Conservation (phyloP, 2,329 filamentous ascomycete genomes). For the Pleurostoma richardsiae region DNA sequence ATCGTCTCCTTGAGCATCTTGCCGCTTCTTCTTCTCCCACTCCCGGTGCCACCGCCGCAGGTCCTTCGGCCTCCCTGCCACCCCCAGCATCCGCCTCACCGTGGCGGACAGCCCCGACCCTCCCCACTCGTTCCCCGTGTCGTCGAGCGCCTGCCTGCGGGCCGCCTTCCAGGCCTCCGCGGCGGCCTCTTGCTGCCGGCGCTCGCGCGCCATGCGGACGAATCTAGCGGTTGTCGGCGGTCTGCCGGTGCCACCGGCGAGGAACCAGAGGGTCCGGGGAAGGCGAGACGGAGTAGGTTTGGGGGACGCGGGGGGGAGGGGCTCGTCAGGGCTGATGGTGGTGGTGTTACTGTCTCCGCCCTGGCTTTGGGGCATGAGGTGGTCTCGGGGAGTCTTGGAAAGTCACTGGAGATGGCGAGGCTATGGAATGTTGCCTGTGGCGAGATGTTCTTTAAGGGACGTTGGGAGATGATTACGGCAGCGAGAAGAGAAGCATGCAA, state of each 20-base stretch:
- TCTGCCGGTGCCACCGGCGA: conserved; percentile 4
- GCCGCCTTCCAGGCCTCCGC: conserved; percentile 18
- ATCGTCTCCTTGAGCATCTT: not conserved
- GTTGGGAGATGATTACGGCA: too few species aligned
- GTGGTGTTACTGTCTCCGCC: too few species aligned
- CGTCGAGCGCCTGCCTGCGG: not conserved
- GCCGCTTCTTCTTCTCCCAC: not conserved
- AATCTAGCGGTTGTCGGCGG: conserved; percentile 3
- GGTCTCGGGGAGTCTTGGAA: too few species aligned
- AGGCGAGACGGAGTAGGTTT: not conserved
- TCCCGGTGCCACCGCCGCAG: conserved; percentile 1
- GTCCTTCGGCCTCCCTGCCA: conserved; percentile 3
- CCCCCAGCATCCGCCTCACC: not conserved
- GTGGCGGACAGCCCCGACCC: not conserved
- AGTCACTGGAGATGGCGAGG: too few species aligned
- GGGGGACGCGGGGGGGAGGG: too few species aligned
- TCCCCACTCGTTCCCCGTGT: not conserved
- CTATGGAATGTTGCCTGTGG: too few species aligned
- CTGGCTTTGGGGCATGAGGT: too few species aligned
- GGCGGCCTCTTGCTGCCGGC: conserved; percentile 2
- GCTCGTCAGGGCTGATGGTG: too few species aligned
- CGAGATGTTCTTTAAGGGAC: too few species aligned
- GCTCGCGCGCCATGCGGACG: conserved; percentile 1
- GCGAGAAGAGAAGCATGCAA: too few species aligned
- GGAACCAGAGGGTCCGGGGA: conserved; percentile 1